phyloP scores from a whole-genome alignment of 805 yeast species.

The Candida sphagnicola region DNA sequence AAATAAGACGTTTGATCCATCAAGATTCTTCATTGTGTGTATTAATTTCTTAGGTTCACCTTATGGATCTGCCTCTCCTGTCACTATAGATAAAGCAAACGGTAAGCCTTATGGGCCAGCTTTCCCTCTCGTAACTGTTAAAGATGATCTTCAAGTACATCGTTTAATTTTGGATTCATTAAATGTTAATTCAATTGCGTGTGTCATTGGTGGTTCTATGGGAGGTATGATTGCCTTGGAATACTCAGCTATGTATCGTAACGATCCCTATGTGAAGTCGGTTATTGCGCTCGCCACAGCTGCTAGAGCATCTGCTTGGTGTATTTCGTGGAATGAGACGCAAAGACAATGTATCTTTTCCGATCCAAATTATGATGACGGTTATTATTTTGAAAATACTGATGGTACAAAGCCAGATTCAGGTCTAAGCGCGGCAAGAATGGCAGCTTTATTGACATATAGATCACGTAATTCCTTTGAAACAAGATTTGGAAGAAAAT shows the following conservation, averaged over 20 bases:
- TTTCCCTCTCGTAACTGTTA: conserved; percentile 89
- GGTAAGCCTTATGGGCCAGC: conserved; percentile 86
- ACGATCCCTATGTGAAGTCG: conserved; percentile 60
- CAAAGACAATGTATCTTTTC: conserved; percentile 95
- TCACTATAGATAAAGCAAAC: conserved; percentile 73
- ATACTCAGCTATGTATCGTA: conserved; percentile 64
- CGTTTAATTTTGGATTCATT: conserved; percentile 70
- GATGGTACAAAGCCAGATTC: conserved; percentile 66
- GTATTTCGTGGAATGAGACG: conserved; percentile 98
- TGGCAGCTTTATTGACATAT: conserved; percentile 93
- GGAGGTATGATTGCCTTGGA: conserved; percentile 97
- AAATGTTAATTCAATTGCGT: conserved; percentile 75
- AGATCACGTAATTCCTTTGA: conserved; percentile 92
- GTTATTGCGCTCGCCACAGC: conserved; percentile 88
- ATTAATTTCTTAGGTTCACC: conserved; percentile 95
- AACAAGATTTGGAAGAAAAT: conserved; percentile 80
- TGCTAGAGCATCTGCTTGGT: conserved; percentile 97
- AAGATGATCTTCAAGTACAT: conserved; percentile 87
- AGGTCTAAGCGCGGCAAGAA: conserved; percentile 94
- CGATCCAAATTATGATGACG: conserved; percentile 90
- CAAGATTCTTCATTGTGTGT: conserved; percentile 81
- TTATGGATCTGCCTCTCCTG: conserved; percentile 92
- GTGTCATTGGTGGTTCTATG: conserved; percentile 96
- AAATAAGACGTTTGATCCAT: conserved; percentile 85
- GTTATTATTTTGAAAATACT: conserved; percentile 67